Evolutionary conservation across 2,329 filamentous ascomycete genomes (phyloP).

Genomic region (Beauveria bassiana): DNA sequence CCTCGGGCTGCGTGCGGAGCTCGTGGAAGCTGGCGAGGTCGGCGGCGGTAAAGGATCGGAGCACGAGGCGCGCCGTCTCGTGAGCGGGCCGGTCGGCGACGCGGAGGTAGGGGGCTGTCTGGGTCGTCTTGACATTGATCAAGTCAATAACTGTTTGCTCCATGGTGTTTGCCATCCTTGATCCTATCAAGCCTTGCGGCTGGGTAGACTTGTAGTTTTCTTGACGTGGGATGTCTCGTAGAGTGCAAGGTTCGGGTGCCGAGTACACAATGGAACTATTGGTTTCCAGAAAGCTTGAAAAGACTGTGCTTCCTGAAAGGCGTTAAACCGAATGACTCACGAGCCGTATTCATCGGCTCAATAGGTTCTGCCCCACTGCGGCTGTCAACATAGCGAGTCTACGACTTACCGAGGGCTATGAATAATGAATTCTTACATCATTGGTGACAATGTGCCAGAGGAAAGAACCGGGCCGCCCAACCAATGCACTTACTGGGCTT

Average conservation of each 20-base stretch:
- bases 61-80: constrained; percentile 44
- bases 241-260: background rate
- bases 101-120: constrained; percentile 34
- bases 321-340: constrained; percentile 2
- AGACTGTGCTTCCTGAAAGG: background rate
- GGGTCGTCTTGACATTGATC: constrained; percentile 39
- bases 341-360: background rate
- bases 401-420: background rate
- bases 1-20: constrained; percentile 50
- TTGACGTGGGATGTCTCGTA: background rate
- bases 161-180: background rate
- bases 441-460: too few relatives aligned
- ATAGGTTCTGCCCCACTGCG: constrained; percentile 1
- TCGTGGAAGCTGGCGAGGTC: constrained; percentile 44
- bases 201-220: background rate
- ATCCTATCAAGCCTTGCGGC: background rate
- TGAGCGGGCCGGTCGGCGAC: constrained; percentile 31
- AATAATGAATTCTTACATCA: background rate
- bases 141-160: background rate
- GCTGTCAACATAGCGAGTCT: background rate
- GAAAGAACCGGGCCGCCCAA: background rate
- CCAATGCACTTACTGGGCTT: background rate
- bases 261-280: background rate
- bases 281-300: background rate
- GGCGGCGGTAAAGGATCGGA: constrained; percentile 41